Evolutionary conservation across 192 early-diverging fungal genomes (phyloP).

Genomic region (Cetraspora pellucida): DNA sequence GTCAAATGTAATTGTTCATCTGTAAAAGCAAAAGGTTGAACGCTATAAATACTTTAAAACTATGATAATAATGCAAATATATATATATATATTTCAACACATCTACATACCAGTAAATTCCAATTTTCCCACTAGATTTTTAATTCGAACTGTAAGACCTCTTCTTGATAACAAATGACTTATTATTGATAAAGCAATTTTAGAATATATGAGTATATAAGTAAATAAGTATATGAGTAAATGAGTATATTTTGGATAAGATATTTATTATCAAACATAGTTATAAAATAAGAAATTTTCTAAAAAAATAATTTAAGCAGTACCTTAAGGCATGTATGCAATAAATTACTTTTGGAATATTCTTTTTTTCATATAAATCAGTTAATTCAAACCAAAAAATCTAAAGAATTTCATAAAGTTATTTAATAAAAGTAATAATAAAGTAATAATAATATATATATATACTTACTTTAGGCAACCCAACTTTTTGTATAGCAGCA

Average conservation of each 20-base stretch:
- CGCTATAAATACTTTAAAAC: not conserved
- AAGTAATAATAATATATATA: not conserved
- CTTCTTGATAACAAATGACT: conserved; percentile 88
- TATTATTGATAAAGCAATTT: too few species aligned
- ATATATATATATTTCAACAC: not conserved
- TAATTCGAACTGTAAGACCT: conserved; percentile 85
- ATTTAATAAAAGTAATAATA: not conserved
- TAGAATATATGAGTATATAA: too few species aligned
- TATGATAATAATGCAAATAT: not conserved
- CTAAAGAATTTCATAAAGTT: conserved; percentile 30
- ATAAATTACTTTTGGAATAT: conserved; percentile 98
- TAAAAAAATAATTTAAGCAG: not conserved
- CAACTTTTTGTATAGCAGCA: conserved; percentile 71
- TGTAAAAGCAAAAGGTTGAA: conserved; percentile 30
- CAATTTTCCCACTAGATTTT: conserved; percentile 89
- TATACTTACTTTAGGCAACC: conserved; percentile 74
- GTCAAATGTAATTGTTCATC: conserved; percentile 77
- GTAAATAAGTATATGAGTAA: too few species aligned
- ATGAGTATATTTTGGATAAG: too few species aligned
- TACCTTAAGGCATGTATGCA: conserved; percentile 95
- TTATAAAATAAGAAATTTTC: not conserved
- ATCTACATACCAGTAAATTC: conserved; percentile 79
- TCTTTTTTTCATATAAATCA: conserved; percentile 98
- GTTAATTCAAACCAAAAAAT: conserved; percentile 98
- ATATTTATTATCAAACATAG: not conserved